These are phyloP conservation scores for Suillus tomentosus DNA, from an alignment of 768 basidiomycete genomes.

Conservation along the genomic window DNA sequence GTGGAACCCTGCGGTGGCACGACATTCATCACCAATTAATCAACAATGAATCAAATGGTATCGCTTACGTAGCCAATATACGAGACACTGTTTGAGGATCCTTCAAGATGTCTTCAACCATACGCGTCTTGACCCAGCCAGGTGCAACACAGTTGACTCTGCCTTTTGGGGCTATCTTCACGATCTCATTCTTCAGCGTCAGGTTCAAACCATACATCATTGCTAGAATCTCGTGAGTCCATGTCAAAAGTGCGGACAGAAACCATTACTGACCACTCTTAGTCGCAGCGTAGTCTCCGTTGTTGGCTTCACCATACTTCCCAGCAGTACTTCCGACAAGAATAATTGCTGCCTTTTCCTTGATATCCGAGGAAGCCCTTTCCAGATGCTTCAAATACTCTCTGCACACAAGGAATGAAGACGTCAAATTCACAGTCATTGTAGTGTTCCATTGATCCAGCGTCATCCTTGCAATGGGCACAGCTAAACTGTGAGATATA, in stretches of 20 bases:
- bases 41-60: background rate
- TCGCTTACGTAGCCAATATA: constrained; percentile 66
- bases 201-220: constrained; percentile 74
- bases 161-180: constrained; percentile 68
- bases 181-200: constrained; percentile 79
- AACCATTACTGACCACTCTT: constrained; percentile 55
- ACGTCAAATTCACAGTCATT: constrained; percentile 63
- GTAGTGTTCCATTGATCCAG: constrained; percentile 66
- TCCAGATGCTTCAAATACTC: constrained; percentile 56
- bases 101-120: constrained; percentile 58
- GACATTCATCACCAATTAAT: background rate
- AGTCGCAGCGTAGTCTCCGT: constrained; percentile 65
- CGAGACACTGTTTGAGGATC: constrained; percentile 55
- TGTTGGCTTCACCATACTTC: constrained; percentile 69
- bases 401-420: constrained; percentile 65
- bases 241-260: background rate
- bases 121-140: constrained; percentile 68
- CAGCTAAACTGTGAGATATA: constrained; percentile 46
- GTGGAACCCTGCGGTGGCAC: constrained; percentile 52
- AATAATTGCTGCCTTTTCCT: constrained; percentile 60
- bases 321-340: constrained; percentile 74
- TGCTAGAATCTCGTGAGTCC: constrained; percentile 35
- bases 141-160: constrained; percentile 74
- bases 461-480: constrained; percentile 56
- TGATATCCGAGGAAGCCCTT: constrained; percentile 38